Percentiles rank a stretch among this genome's conserved stretches.
Conservation (phyloP, 2,329 filamentous ascomycete genomes). For the Thelonectria rubi region DNA sequence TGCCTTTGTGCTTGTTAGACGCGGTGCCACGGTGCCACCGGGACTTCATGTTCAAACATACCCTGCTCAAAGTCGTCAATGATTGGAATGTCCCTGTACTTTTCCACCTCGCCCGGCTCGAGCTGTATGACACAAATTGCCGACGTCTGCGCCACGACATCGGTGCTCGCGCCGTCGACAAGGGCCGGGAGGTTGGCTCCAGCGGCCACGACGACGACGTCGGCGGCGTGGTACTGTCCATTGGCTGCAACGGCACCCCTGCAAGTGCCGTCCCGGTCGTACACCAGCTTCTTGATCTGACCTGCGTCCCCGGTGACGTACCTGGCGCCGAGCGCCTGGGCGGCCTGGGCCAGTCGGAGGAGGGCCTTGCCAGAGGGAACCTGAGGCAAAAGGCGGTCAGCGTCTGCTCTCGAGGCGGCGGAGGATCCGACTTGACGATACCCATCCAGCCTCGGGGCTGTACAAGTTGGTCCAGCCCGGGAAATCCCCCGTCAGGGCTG, state of each 20-base stretch:
- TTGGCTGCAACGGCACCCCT: conserved; percentile 60
- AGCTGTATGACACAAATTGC: conserved; percentile 70
- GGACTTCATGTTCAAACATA: background rate
- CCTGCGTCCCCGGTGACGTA: conserved; percentile 44
- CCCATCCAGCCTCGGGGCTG: conserved; percentile 45
- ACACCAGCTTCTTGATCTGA: conserved; percentile 36
- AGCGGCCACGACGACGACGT: conserved; percentile 70
- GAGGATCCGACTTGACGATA: conserved; percentile 26
- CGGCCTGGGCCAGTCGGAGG: conserved; percentile 44
- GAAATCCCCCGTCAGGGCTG: conserved; percentile 40
- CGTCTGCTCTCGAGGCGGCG: background rate
- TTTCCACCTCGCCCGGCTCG: conserved; percentile 63
- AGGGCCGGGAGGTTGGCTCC: conserved; percentile 73
- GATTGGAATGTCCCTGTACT: conserved; percentile 54
- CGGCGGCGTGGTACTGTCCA: conserved; percentile 59
- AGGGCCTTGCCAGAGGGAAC: conserved; percentile 42
- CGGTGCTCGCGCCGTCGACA: conserved; percentile 66
- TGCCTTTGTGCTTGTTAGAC: conserved; percentile 41
- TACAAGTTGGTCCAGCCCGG: conserved; percentile 43
- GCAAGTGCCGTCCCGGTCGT: conserved; percentile 38
- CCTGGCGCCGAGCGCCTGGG: conserved; percentile 38
- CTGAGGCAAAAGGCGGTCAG: conserved; percentile 9
- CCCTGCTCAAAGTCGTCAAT: conserved; percentile 45
- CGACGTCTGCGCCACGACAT: conserved; percentile 71
- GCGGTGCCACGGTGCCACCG: background rate